These are phyloP conservation scores for Neonectria punicea DNA, from an alignment of 2,329 filamentous ascomycete genomes.

Conservation along the genomic window DNA sequence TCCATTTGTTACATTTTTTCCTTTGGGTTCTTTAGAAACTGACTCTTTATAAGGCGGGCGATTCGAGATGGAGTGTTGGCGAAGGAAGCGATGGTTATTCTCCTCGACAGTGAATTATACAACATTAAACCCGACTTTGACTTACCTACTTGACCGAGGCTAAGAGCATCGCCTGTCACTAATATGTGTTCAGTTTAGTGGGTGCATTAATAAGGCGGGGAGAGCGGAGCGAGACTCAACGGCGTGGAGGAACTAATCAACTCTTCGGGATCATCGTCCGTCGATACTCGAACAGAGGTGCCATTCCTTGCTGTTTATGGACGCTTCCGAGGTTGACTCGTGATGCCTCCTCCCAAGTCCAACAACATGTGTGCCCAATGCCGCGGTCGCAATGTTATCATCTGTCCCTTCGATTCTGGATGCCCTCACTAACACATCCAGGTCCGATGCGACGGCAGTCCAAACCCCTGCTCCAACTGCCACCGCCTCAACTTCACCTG, in stretches of 20 bases:
- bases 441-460: too few species aligned
- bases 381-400: slow-evolving; percentile 7
- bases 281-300: too few species aligned
- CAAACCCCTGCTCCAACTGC: slow-evolving; percentile 29
- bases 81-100: neutral
- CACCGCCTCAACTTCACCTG: slow-evolving; percentile 56
- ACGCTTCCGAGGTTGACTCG: neutral
- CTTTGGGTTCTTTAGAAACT: neutral
- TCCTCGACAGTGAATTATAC: neutral
- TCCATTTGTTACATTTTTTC: neutral
- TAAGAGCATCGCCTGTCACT: too few species aligned
- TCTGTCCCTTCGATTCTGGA: slow-evolving; percentile 46
- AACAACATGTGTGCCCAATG: slow-evolving; percentile 15
- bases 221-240: too few species aligned
- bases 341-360: slow-evolving; percentile 15
- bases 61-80: too few species aligned
- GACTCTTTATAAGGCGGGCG: neutral
- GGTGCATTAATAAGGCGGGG: too few species aligned
- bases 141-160: too few species aligned
- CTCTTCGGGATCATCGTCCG: too few species aligned
- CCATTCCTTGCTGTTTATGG: too few species aligned
- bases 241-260: too few species aligned
- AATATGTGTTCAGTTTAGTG: too few species aligned
- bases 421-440: slow-evolving; percentile 49
- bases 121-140: neutral